Evolutionary conservation across 164 flowering plant genomes (phyloP).

Genomic region (Chimonanthus praecox): DNA sequence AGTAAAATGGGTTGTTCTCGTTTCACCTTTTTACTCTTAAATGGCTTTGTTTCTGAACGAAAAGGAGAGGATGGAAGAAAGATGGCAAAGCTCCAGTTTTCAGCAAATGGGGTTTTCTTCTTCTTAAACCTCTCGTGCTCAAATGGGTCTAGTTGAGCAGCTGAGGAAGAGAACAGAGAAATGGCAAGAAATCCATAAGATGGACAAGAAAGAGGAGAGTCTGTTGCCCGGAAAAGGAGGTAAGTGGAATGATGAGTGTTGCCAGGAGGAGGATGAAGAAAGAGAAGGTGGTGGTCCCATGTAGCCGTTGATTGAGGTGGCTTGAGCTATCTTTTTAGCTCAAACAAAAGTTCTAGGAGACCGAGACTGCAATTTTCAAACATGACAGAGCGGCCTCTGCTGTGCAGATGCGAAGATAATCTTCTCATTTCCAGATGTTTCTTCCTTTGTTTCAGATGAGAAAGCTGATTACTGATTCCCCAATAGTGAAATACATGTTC

Average conservation of each 20-base stretch:
- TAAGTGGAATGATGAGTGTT: background rate
- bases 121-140: background rate
- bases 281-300: background rate
- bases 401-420: background rate
- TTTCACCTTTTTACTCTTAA: background rate
- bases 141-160: background rate
- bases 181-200: background rate
- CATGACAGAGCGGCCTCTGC: background rate
- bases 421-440: background rate
- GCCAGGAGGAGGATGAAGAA: background rate
- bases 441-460: background rate
- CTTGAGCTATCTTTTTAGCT: background rate
- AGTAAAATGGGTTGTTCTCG: background rate
- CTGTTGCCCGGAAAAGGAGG: background rate
- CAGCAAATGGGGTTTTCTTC: background rate
- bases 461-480: too few relatives aligned
- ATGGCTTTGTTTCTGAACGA: background rate
- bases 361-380: constrained; percentile 2
- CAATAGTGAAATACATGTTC: too few relatives aligned
- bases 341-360: background rate
- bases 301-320: constrained; percentile 3
- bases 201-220: background rate
- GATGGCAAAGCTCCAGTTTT: background rate
- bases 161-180: background rate
- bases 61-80: background rate